Percentiles rank a stretch among this genome's conserved stretches.
These are phyloP conservation scores for Cystobasidium tubakii DNA, from an alignment of 768 basidiomycete genomes.

Conservation along the genomic window DNA sequence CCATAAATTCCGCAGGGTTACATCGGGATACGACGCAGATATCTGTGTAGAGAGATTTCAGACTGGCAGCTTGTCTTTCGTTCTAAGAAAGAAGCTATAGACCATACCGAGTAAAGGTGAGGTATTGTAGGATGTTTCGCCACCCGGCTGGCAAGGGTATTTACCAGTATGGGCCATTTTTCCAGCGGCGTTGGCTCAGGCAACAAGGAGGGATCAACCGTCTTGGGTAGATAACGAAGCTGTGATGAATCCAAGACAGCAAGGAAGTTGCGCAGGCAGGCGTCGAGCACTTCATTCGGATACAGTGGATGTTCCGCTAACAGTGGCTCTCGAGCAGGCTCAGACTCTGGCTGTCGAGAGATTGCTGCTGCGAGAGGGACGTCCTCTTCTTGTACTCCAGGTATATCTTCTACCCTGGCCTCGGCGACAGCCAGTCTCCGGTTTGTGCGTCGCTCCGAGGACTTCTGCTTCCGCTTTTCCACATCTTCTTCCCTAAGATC, in stretches of 20 bases:
- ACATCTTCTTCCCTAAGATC: neutral
- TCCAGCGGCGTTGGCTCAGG: slow-evolving; percentile 27
- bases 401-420: neutral
- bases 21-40: slow-evolving; percentile 35
- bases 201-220: neutral
- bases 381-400: neutral
- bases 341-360: neutral
- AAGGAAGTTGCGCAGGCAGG: slow-evolving; percentile 40
- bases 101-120: slow-evolving; percentile 34
- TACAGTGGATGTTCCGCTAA: slow-evolving; percentile 14
- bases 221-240: slow-evolving; percentile 21
- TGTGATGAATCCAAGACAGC: slow-evolving; percentile 36
- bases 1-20: slow-evolving; percentile 41
- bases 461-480: neutral
- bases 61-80: neutral
- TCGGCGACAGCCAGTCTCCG: neutral
- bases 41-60: slow-evolving; percentile 24
- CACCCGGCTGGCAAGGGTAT: slow-evolving; percentile 34
- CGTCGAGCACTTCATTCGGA: slow-evolving; percentile 39
- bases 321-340: neutral
- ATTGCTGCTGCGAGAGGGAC: neutral
- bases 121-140: slow-evolving; percentile 40
- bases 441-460: neutral
- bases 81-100: neutral
- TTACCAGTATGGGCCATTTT: slow-evolving; percentile 36